Conservation (phyloP, 208 protist genomes). For the Leptomonas pyrrhocoris region DNA sequence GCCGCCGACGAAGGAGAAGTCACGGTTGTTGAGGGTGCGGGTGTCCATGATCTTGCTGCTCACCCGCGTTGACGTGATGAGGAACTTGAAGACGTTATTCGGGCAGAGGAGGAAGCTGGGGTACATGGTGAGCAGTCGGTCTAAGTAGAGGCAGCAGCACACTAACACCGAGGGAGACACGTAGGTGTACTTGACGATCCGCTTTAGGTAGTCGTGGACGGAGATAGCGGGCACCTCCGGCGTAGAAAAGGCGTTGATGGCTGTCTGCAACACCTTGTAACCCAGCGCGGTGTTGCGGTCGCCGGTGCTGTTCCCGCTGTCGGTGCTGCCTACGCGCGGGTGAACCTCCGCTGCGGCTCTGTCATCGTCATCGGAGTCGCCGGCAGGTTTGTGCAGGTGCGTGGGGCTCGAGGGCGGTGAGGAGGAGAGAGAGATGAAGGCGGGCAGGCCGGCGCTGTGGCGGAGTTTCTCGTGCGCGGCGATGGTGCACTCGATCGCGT, state of each 20-base stretch:
- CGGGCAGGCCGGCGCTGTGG: conserved; percentile 7
- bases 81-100: conserved; percentile 69
- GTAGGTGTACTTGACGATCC: conserved; percentile 74
- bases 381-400: neutral
- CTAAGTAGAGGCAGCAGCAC: conserved; percentile 68
- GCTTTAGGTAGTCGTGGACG: conserved; percentile 63
- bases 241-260: conserved; percentile 47
- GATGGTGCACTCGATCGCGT: conserved; percentile 53
- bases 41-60: conserved; percentile 81
- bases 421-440: conserved; percentile 8
- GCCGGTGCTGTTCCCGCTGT: neutral
- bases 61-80: conserved; percentile 55
- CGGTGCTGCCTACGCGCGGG: neutral
- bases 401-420: conserved; percentile 3
- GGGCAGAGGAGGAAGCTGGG: conserved; percentile 43
- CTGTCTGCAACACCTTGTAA: conserved; percentile 15
- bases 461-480: conserved; percentile 47
- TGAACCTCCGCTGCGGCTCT: neutral
- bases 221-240: conserved; percentile 40
- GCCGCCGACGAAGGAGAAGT: conserved; percentile 70
- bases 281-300: conserved; percentile 7
- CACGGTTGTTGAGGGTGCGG: conserved; percentile 75
- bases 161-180: conserved; percentile 68
- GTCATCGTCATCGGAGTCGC: neutral
- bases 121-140: conserved; percentile 52